A percentile compares a stretch with the other conserved stretches of the same genome.
Evolutionary conservation across 495 filamentous ascomycete genomes (phyloP).

Genomic region (Aspergillus bridgeri): DNA sequence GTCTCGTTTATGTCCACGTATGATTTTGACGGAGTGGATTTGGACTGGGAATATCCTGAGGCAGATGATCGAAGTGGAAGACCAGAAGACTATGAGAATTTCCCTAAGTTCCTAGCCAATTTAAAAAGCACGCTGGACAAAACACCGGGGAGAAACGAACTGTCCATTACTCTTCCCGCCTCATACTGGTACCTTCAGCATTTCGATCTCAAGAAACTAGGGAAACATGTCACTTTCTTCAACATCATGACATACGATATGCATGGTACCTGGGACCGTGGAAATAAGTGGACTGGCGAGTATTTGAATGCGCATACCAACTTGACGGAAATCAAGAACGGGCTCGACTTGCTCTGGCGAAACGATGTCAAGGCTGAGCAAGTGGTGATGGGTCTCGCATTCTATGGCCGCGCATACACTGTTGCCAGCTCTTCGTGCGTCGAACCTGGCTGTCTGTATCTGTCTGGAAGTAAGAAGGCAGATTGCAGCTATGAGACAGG

Average conservation of each 20-base stretch:
- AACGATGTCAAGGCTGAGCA: constrained; percentile 29
- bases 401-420: constrained; percentile 34
- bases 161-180: constrained; percentile 38
- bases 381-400: constrained; percentile 38
- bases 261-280: constrained; percentile 35
- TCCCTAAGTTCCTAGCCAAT: constrained; percentile 37
- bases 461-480: constrained; percentile 19
- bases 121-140: constrained; percentile 34
- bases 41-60: constrained; percentile 58
- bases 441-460: constrained; percentile 24
- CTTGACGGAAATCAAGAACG: constrained; percentile 34
- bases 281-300: constrained; percentile 19
- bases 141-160: constrained; percentile 25
- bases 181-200: constrained; percentile 42
- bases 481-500: constrained; percentile 28
- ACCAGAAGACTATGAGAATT: constrained; percentile 39
- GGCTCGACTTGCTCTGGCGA: constrained; percentile 38
- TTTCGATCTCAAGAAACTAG: constrained; percentile 41
- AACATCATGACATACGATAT: constrained; percentile 50
- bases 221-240: constrained; percentile 43
- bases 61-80: constrained; percentile 37
- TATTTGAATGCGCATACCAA: constrained; percentile 32
- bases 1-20: constrained; percentile 42
- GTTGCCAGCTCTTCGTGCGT: constrained; percentile 20
- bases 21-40: constrained; percentile 53